Evolutionary conservation across 2,329 filamentous ascomycete species (phyloP).

Genomic region (Sporothrix euskadiensis): DNA sequence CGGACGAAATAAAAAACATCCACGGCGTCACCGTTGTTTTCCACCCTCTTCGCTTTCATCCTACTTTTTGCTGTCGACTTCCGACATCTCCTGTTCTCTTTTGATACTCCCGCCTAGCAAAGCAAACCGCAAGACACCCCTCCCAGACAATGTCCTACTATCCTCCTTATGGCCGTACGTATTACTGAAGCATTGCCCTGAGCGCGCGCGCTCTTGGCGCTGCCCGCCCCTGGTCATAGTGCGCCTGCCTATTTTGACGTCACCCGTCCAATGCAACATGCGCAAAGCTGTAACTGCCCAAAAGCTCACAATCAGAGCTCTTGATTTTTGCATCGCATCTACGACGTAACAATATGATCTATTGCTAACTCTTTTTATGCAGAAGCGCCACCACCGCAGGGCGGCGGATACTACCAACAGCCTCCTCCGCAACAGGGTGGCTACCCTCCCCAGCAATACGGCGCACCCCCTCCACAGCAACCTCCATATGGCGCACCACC

Average conservation of each 20-base stretch:
- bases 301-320: not conserved
- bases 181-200: not conserved
- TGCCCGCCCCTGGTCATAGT: not conserved
- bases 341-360: too few species aligned
- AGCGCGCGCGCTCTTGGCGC: not conserved
- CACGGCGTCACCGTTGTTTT: not conserved
- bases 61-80: not conserved
- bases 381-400: constrained; percentile 31
- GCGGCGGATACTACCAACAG: constrained; percentile 30
- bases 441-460: constrained; percentile 38
- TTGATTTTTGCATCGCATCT: not conserved
- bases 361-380: not conserved
- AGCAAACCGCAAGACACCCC: not conserved
- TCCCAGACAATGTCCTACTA: constrained; percentile 43
- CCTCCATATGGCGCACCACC: constrained; percentile 38
- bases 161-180: constrained; percentile 43
- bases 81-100: constrained; percentile 4
- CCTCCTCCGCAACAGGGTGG: constrained; percentile 33
- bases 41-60: not conserved
- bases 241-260: not conserved
- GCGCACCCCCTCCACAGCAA: constrained; percentile 34
- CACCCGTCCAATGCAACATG: not conserved
- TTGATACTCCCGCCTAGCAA: constrained; percentile 3
- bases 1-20: constrained; percentile 6
- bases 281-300: not conserved